Evolutionary conservation across 2,329 filamentous ascomycete species (phyloP), one percentile per base, ranked within the genome.

Genomic region (Microcera coccophila): DNA sequence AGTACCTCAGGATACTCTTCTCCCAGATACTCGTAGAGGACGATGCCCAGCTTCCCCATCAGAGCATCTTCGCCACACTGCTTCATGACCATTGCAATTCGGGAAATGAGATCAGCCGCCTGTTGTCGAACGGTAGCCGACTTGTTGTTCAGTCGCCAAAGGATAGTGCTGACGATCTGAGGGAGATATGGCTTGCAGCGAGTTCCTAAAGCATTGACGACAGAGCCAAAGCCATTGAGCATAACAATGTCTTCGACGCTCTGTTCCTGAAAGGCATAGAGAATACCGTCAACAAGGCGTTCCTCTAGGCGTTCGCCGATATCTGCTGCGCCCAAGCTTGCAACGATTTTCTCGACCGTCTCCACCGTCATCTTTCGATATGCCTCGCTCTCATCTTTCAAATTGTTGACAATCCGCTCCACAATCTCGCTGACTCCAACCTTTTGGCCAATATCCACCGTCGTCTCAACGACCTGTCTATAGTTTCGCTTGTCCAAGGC

Each of bases 351-450:
- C 70, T 98, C 93, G 8, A 97, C 82, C 0, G 93, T 97, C 72
- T 98, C 93, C 24, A 98, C 86, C 0, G 93, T 96, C 93, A 98
- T 98, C 75, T 97, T 97, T 38, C 93, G 84, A 68, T 98, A 98
- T 1, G 91, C 85, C 64, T 98, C 93, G 64, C 87, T 96, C 67
- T 98, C 93, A 61, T 98, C 93, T 68, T 98, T 98, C 54, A 98
- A 78, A 62, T 98, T 96, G 69, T 82, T 86, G 39, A 97, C 93
- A 44, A 97, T 87, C 36, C 90, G 78, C 66, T 96, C 89, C 4
- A 97, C 76, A 46, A 98, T 97, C 72, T 97, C 91, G 54, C 90
- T 85, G 41, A 90, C 90, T 32, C 93, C 93, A n/a, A 97, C 91
- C 68, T 98, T 98, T 64, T 97, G 90, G 41, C 90, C 90, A 37